Percentiles rank a stretch among this genome's conserved stretches.
Conservation (phyloP, 2,329 filamentous ascomycete genomes). For the Epicoccum nigrum region DNA sequence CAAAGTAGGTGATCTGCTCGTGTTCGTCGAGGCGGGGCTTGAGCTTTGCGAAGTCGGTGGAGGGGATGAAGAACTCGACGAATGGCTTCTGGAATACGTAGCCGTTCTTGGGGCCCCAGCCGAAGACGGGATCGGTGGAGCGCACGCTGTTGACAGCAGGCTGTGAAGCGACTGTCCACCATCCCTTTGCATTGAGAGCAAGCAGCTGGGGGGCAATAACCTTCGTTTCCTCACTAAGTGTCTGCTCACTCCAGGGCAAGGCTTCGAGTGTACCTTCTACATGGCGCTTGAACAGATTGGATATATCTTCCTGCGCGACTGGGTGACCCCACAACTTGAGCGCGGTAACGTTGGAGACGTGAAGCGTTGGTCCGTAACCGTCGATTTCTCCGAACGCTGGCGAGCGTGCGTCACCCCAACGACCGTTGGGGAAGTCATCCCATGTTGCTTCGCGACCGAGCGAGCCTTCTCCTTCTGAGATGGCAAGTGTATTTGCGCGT, state of each 20-base stretch:
- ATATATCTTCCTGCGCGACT: conserved; percentile 72
- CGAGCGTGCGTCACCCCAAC: conserved; percentile 91
- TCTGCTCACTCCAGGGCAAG: conserved; percentile 94
- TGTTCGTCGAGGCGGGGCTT: conserved; percentile 68
- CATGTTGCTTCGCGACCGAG: conserved; percentile 94
- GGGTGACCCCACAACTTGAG: conserved; percentile 86
- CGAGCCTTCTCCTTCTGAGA: conserved; percentile 89
- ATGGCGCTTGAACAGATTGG: conserved; percentile 78
- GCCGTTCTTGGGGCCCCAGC: conserved; percentile 90
- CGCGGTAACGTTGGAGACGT: conserved; percentile 85
- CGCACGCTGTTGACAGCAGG: conserved; percentile 87
- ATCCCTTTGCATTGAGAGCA: conserved; percentile 78
- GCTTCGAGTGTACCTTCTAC: conserved; percentile 78
- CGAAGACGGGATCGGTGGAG: conserved; percentile 79
- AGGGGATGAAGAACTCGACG: conserved; percentile 90
- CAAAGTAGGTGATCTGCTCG: conserved; percentile 83
- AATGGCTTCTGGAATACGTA: conserved; percentile 99
- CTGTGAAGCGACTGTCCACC: conserved; percentile 97
- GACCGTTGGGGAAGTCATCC: conserved; percentile 97
- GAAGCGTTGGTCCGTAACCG: conserved; percentile 95
- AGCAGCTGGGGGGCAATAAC: conserved; percentile 79
- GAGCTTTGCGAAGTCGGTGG: conserved; percentile 72
- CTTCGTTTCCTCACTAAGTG: conserved; percentile 80
- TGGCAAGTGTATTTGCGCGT: conserved; percentile 84
- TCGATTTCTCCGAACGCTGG: conserved; percentile 92